phyloP scores from a whole-genome alignment of 805 yeast genomes.

The Naumovozyma castellii region DNA sequence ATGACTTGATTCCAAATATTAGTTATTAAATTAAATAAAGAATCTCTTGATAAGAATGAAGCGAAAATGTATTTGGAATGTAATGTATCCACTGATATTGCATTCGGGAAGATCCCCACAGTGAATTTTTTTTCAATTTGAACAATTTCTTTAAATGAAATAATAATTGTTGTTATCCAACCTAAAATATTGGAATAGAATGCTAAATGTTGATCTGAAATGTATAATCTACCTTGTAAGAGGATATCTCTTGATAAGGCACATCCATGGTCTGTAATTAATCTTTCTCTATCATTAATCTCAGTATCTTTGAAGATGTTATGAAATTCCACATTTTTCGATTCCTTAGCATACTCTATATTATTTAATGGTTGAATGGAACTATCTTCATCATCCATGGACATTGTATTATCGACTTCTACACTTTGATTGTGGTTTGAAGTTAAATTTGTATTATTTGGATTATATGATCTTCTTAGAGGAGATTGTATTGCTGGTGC shows the following conservation, averaged over 20 bases:
- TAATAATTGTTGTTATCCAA: slow-evolving; percentile 48
- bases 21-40: slow-evolving; percentile 40
- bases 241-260: slow-evolving; percentile 58
- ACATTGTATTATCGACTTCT: too few species aligned
- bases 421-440: too few species aligned
- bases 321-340: slow-evolving; percentile 52
- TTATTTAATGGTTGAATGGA: slow-evolving; percentile 9
- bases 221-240: slow-evolving; percentile 56
- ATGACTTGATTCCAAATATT: slow-evolving; percentile 51
- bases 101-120: slow-evolving; percentile 62
- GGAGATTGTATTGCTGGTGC: neutral
- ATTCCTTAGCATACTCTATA: slow-evolving; percentile 34
- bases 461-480: neutral
- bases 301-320: slow-evolving; percentile 39
- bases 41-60: slow-evolving; percentile 52
- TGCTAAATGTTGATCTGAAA: slow-evolving; percentile 46
- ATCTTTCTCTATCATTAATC: slow-evolving; percentile 32
- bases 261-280: slow-evolving; percentile 56
- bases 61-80: slow-evolving; percentile 59
- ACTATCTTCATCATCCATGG: neutral
- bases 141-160: slow-evolving; percentile 53
- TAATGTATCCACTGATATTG: slow-evolving; percentile 51
- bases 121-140: slow-evolving; percentile 58
- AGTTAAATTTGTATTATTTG: too few species aligned
- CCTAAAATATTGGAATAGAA: slow-evolving; percentile 64